A percentile compares a stretch with the other conserved stretches of the same genome.
Conservation (phyloP, 352 stramenopile species). For the Pythium plurisporium region DNA sequence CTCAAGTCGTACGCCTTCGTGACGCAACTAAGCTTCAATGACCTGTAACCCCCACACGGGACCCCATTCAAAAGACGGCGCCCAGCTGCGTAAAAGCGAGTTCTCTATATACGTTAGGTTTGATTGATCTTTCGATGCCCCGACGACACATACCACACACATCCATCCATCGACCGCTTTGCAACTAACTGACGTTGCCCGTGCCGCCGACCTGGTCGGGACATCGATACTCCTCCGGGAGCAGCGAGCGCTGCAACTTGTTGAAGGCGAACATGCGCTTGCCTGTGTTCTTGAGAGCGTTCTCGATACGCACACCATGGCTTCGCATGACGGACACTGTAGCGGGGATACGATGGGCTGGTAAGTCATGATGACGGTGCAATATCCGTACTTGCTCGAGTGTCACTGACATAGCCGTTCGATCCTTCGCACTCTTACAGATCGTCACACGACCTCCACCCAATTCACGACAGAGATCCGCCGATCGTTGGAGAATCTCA, state of each 20-base stretch:
- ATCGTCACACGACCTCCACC: constrained; percentile 92
- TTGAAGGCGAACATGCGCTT: constrained; percentile 88
- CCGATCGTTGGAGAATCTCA: constrained; percentile 79
- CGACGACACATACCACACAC: not conserved
- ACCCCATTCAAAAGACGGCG: too few relatives aligned
- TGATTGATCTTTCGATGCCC: not conserved
- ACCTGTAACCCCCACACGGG: constrained; percentile 43
- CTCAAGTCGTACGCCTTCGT: constrained; percentile 62
- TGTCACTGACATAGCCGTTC: constrained; percentile 97
- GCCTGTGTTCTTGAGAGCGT: constrained; percentile 87
- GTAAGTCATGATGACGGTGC: constrained; percentile 79
- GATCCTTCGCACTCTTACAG: constrained; percentile 97
- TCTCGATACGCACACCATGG: constrained; percentile 85
- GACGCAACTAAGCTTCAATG: constrained; percentile 66
- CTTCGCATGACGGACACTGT: constrained; percentile 87
- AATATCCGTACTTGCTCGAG: constrained; percentile 92
- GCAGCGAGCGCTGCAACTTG: constrained; percentile 81
- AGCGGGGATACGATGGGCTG: constrained; percentile 59
- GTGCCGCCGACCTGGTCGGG: constrained; percentile 78
- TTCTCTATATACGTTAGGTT: constrained; percentile 17
- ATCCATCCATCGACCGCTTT: too few relatives aligned
- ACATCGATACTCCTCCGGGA: constrained; percentile 84
- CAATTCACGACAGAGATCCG: constrained; percentile 79
- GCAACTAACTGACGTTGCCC: constrained; percentile 70
- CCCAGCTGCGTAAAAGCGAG: not conserved